Evolutionary conservation across 129 eudicot genomes (phyloP).

Genomic region (Escallonia herrerae): DNA sequence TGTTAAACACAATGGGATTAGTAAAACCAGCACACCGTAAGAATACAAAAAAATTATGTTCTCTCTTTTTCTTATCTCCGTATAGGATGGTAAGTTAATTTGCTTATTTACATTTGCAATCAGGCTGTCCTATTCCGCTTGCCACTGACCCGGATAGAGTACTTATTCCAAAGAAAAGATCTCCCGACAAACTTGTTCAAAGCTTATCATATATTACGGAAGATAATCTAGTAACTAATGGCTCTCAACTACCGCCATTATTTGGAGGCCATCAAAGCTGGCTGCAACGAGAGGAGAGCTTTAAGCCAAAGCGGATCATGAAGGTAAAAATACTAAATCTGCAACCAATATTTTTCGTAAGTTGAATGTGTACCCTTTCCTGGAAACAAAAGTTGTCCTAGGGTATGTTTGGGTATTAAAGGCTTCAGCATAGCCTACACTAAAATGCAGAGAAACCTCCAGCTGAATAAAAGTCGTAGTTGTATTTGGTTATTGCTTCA

Average conservation of each 20-base stretch:
- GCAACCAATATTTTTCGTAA: not conserved
- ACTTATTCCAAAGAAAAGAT: slow-evolving; percentile 53
- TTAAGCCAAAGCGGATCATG: slow-evolving; percentile 69
- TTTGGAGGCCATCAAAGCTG: slow-evolving; percentile 94
- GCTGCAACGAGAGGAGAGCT: slow-evolving; percentile 82
- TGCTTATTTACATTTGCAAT: slow-evolving; percentile 3
- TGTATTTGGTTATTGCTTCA: not conserved
- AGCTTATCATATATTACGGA: slow-evolving; percentile 60
- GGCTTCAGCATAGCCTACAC: not conserved
- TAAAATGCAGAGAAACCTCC: not conserved
- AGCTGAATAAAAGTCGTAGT: not conserved
- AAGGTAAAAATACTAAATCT: slow-evolving; percentile 36
- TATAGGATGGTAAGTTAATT: slow-evolving; percentile 4
- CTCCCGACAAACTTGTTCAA: slow-evolving; percentile 57
- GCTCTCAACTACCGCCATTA: slow-evolving; percentile 54
- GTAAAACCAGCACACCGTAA: slow-evolving; percentile 91
- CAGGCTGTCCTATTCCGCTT: slow-evolving; percentile 87
- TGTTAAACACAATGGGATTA: slow-evolving; percentile 74
- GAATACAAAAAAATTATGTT: slow-evolving; percentile 15
- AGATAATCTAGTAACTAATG: slow-evolving; percentile 45
- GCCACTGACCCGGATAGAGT: slow-evolving; percentile 63
- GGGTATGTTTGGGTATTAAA: not conserved
- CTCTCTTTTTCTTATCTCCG: not conserved
- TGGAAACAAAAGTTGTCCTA: no score
- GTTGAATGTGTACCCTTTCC: not conserved